Evolutionary conservation across 805 yeast species (phyloP).

Genomic region (Saccharomycopsis sp.): DNA sequence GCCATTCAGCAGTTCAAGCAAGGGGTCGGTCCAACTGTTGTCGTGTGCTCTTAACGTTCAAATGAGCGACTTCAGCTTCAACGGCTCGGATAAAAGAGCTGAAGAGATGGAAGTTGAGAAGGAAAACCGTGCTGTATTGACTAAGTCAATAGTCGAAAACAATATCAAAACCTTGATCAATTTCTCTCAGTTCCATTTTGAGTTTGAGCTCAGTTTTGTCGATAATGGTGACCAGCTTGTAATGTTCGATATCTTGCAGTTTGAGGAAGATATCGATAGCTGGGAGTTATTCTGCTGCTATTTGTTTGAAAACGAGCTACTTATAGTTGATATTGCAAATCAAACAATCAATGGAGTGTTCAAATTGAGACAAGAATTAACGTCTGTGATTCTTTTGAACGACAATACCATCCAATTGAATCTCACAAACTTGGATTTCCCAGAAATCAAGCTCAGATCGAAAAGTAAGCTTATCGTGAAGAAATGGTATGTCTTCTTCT

Average conservation of each 20-base stretch:
- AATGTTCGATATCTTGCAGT: slow-evolving; percentile 26
- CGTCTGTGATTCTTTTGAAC: slow-evolving; percentile 27
- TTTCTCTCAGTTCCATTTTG: background rate
- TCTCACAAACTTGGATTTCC: slow-evolving; percentile 36
- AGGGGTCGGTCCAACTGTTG: slow-evolving; percentile 1
- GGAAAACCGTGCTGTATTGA: slow-evolving; percentile 3
- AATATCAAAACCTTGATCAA: slow-evolving; percentile 3
- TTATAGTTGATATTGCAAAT: slow-evolving; percentile 24
- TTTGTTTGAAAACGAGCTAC: slow-evolving; percentile 30
- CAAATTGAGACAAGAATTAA: slow-evolving; percentile 32
- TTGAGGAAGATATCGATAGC: slow-evolving; percentile 36
- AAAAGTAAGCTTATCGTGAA: slow-evolving; percentile 29
- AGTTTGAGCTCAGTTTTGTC: background rate
- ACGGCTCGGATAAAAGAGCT: background rate
- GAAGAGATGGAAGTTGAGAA: slow-evolving; percentile 13
- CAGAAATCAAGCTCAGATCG: slow-evolving; percentile 37
- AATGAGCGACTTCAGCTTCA: slow-evolving; percentile 10
- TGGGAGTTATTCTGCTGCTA: slow-evolving; percentile 36
- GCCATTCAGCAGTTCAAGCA: slow-evolving; percentile 4
- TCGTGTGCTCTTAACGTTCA: slow-evolving; percentile 17
- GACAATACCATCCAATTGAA: slow-evolving; percentile 30
- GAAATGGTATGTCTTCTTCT: slow-evolving; percentile 38
- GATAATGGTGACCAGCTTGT: background rate
- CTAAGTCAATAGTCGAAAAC: slow-evolving; percentile 12
- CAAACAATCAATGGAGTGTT: slow-evolving; percentile 36